phyloP scores from a whole-genome alignment of 768 basidiomycete genomes.

The Tylopilus felleus region DNA sequence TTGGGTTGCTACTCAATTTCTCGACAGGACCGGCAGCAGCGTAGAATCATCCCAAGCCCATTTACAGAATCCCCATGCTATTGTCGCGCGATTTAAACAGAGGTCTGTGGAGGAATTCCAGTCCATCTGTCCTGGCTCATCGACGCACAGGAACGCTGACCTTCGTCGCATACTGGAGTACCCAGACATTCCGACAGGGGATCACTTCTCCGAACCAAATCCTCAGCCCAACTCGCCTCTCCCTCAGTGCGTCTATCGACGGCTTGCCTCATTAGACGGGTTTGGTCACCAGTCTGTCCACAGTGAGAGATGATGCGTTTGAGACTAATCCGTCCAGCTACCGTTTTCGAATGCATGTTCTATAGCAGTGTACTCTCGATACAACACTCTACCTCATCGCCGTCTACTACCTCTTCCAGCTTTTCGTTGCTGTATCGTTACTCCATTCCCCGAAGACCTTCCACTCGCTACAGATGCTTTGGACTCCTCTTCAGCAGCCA shows the following conservation, averaged over 20 bases:
- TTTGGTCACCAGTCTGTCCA: no score
- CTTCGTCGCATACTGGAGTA: constrained; percentile 59
- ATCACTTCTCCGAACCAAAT: constrained; percentile 4
- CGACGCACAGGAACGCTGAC: constrained; percentile 42
- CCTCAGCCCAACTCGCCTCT: constrained; percentile 13
- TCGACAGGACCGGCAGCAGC: constrained; percentile 5
- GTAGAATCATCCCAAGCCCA: constrained; percentile 29
- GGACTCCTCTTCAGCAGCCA: constrained; percentile 40
- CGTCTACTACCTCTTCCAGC: constrained; percentile 37
- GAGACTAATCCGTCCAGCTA: not conserved
- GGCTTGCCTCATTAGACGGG: no score
- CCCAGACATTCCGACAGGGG: constrained; percentile 26
- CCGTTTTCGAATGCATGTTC: not conserved
- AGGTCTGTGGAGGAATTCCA: constrained; percentile 39
- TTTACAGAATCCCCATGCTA: constrained; percentile 42
- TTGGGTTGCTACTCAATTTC: not conserved
- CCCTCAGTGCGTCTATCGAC: no score
- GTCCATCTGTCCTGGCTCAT: constrained; percentile 8
- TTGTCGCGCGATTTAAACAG: constrained; percentile 64
- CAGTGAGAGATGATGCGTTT: not conserved
- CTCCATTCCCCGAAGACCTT: constrained; percentile 18
- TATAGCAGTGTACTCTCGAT: constrained; percentile 7
- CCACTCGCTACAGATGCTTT: constrained; percentile 24
- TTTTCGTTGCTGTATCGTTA: constrained; percentile 30
- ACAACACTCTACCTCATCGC: constrained; percentile 18